Conservation (phyloP, 768 basidiomycete genomes). For the Auriculariales sp. region DNA sequence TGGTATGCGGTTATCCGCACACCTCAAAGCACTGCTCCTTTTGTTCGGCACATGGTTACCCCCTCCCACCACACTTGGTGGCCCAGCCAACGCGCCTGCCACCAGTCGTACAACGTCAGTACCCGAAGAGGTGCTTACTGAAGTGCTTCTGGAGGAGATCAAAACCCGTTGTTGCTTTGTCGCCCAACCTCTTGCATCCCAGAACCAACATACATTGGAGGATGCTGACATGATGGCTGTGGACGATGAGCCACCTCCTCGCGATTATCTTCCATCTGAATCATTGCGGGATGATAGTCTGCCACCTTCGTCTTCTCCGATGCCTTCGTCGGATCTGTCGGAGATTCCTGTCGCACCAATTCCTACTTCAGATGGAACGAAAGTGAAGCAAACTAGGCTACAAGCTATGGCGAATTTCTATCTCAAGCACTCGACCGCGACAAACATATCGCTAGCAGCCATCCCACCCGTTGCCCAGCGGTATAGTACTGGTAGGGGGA, state of each 20-base stretch:
- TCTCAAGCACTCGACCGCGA: conserved; percentile 62
- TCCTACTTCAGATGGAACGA: background rate
- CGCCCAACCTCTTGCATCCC: conserved; percentile 37
- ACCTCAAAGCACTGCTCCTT: conserved; percentile 67
- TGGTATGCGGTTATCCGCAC: conserved; percentile 64
- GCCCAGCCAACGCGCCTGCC: conserved; percentile 45
- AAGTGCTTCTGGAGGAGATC: conserved; percentile 74
- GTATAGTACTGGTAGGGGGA: conserved; percentile 59
- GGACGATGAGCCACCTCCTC: conserved; percentile 28
- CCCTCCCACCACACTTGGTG: conserved; percentile 56
- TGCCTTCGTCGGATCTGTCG: conserved; percentile 11
- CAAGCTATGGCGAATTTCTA: conserved; percentile 60
- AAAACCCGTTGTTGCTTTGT: conserved; percentile 88
- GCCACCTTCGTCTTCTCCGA: conserved; percentile 27
- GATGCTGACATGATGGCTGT: conserved; percentile 9
- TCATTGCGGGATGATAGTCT: conserved; percentile 18
- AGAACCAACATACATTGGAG: conserved; percentile 1
- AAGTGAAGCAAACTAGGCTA: conserved; percentile 28
- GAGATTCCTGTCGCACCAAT: background rate
- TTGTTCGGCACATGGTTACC: conserved; percentile 78
- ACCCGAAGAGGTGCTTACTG: conserved; percentile 67
- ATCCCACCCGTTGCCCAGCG: conserved; percentile 52
- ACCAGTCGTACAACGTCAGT: conserved; percentile 51
- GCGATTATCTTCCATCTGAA: conserved; percentile 49
- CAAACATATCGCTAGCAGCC: conserved; percentile 55